A percentile compares a stretch with the other conserved stretches of the same genome.
phyloP scores from a whole-genome alignment of 306 rosid genomes.

The Castanopsis chinensis region DNA sequence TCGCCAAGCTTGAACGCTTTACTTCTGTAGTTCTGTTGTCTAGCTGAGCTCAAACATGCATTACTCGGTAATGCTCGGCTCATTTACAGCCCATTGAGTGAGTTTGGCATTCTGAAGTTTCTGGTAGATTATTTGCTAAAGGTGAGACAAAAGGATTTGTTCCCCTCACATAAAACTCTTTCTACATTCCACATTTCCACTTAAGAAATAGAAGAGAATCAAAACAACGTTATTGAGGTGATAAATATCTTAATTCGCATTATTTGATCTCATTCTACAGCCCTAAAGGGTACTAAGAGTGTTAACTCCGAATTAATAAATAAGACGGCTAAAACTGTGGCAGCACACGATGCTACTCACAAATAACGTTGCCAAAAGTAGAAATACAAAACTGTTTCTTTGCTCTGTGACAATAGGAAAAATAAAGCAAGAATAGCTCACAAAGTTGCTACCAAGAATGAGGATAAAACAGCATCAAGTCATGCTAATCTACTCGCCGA shows the following conservation, averaged over 20 bases:
- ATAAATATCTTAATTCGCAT: slow-evolving; percentile 11
- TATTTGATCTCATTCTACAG: slow-evolving; percentile 16
- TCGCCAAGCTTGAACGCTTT: too few relatives aligned
- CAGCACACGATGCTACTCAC: slow-evolving; percentile 7
- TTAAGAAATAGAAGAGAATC: not conserved
- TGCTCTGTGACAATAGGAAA: not conserved
- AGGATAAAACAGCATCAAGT: not conserved
- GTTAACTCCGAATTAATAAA: slow-evolving; percentile 9
- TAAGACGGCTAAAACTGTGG: not conserved
- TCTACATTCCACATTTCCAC: not conserved
- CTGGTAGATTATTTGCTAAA: too few relatives aligned
- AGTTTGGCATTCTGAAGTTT: too few relatives aligned
- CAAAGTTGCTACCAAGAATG: not conserved
- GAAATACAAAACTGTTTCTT: slow-evolving; percentile 7
- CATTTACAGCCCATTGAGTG: too few relatives aligned
- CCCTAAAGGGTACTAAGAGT: not conserved
- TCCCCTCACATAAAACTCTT: too few relatives aligned
- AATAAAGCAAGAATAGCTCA: slow-evolving; percentile 2
- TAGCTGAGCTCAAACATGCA: too few relatives aligned
- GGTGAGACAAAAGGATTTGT: too few relatives aligned
- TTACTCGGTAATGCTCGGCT: too few relatives aligned
- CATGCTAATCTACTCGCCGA: slow-evolving; percentile 67
- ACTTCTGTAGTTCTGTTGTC: too few relatives aligned
- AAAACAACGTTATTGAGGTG: not conserved
- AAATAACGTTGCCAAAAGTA: slow-evolving; percentile 1